These are phyloP conservation scores for Scleroderma citrinum DNA, from an alignment of 768 basidiomycete species.

Conservation along the genomic window DNA sequence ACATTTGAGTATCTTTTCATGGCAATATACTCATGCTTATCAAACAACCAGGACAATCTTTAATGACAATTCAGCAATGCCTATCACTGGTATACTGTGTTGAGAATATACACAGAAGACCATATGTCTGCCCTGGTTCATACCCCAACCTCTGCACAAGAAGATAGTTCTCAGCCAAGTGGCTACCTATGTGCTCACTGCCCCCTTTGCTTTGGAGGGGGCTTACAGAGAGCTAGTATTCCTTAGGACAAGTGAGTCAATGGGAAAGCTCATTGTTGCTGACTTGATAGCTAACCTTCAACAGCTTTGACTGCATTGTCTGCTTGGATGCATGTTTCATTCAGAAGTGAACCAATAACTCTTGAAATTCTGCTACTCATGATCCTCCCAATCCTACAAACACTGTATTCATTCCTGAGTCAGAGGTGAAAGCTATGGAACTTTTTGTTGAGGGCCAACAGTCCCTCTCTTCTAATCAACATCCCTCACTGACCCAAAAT, in stretches of 20 bases:
- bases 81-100: constrained; percentile 19
- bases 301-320: constrained; percentile 24
- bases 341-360: constrained; percentile 21
- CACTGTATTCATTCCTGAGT: constrained; percentile 11
- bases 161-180: constrained; percentile 6
- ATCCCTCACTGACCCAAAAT: background rate
- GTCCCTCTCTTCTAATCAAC: background rate
- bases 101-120: constrained; percentile 6
- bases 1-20: too few relatives aligned
- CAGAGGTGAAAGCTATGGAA: constrained; percentile 16
- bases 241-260: background rate
- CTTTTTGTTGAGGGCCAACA: background rate
- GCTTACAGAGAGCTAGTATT: background rate
- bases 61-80: constrained; percentile 15
- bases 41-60: constrained; percentile 17
- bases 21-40: background rate
- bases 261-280: background rate
- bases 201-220: constrained; percentile 4
- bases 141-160: background rate
- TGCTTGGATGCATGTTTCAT: constrained; percentile 32
- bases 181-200: constrained; percentile 17
- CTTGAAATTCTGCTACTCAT: constrained; percentile 2
- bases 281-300: background rate
- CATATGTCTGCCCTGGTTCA: constrained; percentile 21
- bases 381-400: background rate